Conservation (phyloP, 2,329 filamentous ascomycete species). For the Didymella pinodella region DNA sequence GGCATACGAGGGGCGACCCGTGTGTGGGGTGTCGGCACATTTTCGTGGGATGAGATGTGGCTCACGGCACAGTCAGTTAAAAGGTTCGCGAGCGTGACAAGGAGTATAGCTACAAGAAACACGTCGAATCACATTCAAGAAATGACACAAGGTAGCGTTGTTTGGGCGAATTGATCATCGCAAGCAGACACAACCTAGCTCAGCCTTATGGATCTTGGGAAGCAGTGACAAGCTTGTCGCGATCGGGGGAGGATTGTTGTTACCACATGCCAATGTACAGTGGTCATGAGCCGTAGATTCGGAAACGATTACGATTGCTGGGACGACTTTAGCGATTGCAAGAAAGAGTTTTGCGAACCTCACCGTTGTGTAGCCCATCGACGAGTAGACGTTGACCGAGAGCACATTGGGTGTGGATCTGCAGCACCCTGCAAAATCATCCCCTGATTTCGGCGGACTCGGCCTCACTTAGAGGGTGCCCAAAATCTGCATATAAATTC, state of each 20-base stretch:
- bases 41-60: constrained; percentile 13
- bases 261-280: background rate
- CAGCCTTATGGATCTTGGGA: background rate
- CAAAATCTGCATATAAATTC: constrained; percentile 5
- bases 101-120: background rate
- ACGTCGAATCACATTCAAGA: background rate
- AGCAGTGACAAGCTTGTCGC: background rate
- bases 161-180: background rate
- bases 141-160: background rate
- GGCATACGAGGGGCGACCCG: constrained; percentile 16
- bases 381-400: constrained; percentile 6
- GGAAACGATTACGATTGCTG: constrained; percentile 1
- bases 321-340: constrained; percentile 9
- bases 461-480: constrained; percentile 9
- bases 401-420: constrained; percentile 8
- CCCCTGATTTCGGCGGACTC: constrained; percentile 17
- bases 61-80: constrained; percentile 8
- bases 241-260: background rate
- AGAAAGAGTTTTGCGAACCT: constrained; percentile 5
- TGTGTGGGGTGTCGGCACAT: constrained; percentile 13
- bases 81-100: background rate
- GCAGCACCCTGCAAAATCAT: background rate
- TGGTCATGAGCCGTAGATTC: background rate
- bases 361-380: constrained; percentile 9
- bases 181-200: background rate